Evolutionary conservation across 2,329 filamentous ascomycete species (phyloP).

Genomic region (Verticillium tricorpus): DNA sequence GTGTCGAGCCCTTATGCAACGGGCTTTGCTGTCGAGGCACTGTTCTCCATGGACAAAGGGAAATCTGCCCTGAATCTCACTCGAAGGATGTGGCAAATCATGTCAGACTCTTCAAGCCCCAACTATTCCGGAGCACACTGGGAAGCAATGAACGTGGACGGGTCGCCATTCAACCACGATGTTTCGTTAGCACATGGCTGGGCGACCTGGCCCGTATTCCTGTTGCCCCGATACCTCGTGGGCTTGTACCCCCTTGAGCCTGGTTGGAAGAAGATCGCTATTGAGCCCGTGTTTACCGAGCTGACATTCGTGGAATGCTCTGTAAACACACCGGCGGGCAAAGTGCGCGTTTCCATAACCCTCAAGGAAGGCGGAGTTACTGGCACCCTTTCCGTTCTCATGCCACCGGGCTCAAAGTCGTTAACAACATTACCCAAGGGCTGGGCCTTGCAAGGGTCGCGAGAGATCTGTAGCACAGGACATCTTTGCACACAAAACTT

Average conservation of each 20-base stretch:
- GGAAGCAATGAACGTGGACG: slow-evolving; percentile 7
- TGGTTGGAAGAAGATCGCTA: slow-evolving; percentile 3
- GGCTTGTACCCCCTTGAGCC: slow-evolving; percentile 4
- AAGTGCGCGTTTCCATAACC: neutral
- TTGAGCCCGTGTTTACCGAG: slow-evolving; percentile 2
- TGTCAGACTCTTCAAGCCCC: slow-evolving; percentile 1
- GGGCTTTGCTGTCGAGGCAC: slow-evolving; percentile 7
- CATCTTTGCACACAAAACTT: neutral
- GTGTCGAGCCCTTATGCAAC: slow-evolving; percentile 7
- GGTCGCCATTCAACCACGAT: slow-evolving; percentile 4
- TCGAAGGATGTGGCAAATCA: slow-evolving; percentile 3
- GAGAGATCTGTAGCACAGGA: neutral
- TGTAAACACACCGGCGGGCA: neutral
- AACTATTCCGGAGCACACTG: slow-evolving; percentile 8
- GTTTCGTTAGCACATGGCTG: slow-evolving; percentile 7
- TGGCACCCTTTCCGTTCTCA: neutral
- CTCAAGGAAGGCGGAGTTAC: neutral
- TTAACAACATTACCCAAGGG: neutral
- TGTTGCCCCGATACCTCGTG: slow-evolving; percentile 6
- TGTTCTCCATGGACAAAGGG: slow-evolving; percentile 2
- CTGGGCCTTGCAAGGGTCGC: neutral
- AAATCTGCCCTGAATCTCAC: slow-evolving; percentile 2
- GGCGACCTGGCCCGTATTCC: slow-evolving; percentile 8
- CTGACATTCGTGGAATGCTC: neutral
- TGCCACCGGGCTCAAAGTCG: neutral